phyloP scores from a whole-genome alignment of 2,329 filamentous ascomycete species.

The Chrysoporthe cubensis region DNA sequence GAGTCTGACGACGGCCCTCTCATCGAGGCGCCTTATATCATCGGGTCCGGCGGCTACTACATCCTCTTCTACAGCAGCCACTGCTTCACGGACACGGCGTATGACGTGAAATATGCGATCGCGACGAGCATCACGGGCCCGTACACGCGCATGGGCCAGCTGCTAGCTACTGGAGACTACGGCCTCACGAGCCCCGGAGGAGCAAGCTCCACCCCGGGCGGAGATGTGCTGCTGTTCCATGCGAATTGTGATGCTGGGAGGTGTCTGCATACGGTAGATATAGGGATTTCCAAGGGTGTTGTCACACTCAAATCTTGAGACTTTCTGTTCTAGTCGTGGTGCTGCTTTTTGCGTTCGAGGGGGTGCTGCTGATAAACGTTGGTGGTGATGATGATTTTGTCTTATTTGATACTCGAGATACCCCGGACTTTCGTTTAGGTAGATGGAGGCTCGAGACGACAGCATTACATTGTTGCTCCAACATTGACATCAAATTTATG shows the following conservation, averaged over 20 bases:
- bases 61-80: slow-evolving; percentile 66
- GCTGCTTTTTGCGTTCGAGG: background rate
- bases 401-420: slow-evolving; percentile 12
- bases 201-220: slow-evolving; percentile 23
- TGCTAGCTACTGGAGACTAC: slow-evolving; percentile 19
- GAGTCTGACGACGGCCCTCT: slow-evolving; percentile 53
- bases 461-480: background rate
- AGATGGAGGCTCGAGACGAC: background rate
- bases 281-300: slow-evolving; percentile 19
- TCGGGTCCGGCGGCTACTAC: slow-evolving; percentile 53
- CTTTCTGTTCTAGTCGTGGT: background rate
- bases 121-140: slow-evolving; percentile 25
- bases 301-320: slow-evolving; percentile 20
- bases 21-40: slow-evolving; percentile 63
- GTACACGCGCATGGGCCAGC: slow-evolving; percentile 21
- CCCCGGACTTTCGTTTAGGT: slow-evolving; percentile 23
- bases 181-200: slow-evolving; percentile 26
- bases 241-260: slow-evolving; percentile 19
- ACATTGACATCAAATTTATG: background rate
- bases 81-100: slow-evolving; percentile 57
- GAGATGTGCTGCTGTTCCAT: slow-evolving; percentile 25
- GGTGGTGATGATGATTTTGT: background rate
- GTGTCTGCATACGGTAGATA: slow-evolving; percentile 26
- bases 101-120: slow-evolving; percentile 64
- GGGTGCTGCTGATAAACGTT: background rate